Base-by-base conservation (phyloP, 2,329 filamentous ascomycete genomes). In the Arthrinium puccinioides region DNA sequence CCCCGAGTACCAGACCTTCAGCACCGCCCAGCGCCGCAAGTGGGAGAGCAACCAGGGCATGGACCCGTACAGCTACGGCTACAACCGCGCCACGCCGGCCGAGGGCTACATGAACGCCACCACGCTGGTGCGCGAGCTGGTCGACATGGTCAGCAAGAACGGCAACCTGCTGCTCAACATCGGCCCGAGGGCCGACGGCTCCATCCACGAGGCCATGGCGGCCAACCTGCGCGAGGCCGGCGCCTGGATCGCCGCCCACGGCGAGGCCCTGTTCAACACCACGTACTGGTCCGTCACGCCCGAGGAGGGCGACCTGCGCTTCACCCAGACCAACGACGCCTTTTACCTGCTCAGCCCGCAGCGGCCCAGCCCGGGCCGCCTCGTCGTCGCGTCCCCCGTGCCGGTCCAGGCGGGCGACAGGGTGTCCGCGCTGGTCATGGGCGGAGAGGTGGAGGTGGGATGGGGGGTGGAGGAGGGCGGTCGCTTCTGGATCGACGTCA, bases 31-130 rank as follows among this genome's bases (percentile, higher is more conserved):
- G 51, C 51, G 59, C 21, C 61, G 71, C 20, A 79, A 79, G 52
- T 80, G 74, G 74, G 76, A 79, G 54, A 69, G 59, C 27, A 79
- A 70, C 53, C 63, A 64, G 28, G 75, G 75, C 25, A 74, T 80
- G 70, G 75, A 79, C 45, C 74, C 75, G 0, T 78, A 64, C 47
- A 67, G 61, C 43, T 79, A 79, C 45, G 75, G 74, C 4, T 79
- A 72, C 55, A 79, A 80, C 49, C 60, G 67, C 6, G 72, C 72
- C 2, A 80, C 74, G 0, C 60, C 67, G 0, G 47, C 55, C 2
- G 50, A 46, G 1, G 60, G 57, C 9, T 77, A 77, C 50, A 70
- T 79, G 64, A 74, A 68, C 28, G 67, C 72, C 1, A 58, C 51
- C 7, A 61, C 54, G 0, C 59, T 79, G 18, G 59, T 78, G 0